Conservation (phyloP, 495 filamentous ascomycete genomes). For the Immersiella caudata region DNA sequence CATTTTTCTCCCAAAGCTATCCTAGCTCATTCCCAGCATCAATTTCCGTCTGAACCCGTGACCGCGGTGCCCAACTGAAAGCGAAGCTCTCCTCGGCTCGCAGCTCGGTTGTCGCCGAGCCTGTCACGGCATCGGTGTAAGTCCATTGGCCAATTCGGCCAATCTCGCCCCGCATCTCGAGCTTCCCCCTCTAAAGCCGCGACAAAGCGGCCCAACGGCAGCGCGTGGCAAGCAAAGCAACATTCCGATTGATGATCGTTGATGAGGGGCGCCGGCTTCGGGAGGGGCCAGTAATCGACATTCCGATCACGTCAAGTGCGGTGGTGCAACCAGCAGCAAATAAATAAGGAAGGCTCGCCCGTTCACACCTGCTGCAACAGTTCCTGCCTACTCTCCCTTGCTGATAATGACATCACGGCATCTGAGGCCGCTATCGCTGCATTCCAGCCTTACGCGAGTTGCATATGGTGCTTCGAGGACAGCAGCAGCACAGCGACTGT, state of each 20-base stretch:
- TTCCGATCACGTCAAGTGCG: constrained; percentile 11
- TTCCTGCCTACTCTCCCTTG: background rate
- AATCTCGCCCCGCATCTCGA: constrained; percentile 10
- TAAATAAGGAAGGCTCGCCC: background rate
- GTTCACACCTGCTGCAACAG: background rate
- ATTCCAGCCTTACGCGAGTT: constrained; percentile 26
- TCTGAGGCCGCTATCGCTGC: constrained; percentile 25
- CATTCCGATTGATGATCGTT: background rate
- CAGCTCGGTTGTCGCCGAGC: background rate
- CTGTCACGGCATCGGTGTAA: constrained; percentile 4
- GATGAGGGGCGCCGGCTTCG: constrained; percentile 9
- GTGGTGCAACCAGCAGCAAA: background rate
- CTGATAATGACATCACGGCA: constrained; percentile 31
- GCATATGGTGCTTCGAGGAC: constrained; percentile 24
- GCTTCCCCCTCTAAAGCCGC: constrained; percentile 32
- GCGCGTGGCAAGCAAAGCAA: background rate
- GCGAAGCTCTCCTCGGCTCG: background rate
- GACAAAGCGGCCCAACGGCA: constrained; percentile 32
- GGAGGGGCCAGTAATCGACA: background rate
- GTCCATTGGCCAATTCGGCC: constrained; percentile 32
- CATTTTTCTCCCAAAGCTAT: background rate
- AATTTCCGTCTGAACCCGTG: background rate
- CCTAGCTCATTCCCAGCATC: background rate
- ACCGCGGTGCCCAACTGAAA: background rate
- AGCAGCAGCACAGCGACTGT: background rate